Evolutionary conservation across 2,329 filamentous ascomycete species (phyloP).

Genomic region (Penicillium sp.): DNA sequence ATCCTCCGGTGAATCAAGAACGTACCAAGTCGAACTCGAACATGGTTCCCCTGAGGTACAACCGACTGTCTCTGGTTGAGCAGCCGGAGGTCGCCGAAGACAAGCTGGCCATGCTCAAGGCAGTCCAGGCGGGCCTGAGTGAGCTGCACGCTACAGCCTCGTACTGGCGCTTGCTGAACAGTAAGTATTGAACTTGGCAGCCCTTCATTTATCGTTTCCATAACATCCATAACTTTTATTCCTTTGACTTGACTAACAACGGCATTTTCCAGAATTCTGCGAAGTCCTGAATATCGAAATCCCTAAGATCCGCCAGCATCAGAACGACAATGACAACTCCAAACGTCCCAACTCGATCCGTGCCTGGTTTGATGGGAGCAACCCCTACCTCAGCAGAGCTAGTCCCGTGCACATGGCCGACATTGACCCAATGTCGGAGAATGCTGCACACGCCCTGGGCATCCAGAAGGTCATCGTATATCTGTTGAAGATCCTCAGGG

Average conservation of each 20-base stretch:
- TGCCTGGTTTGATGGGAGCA: conserved; percentile 2
- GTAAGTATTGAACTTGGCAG: conserved; percentile 2
- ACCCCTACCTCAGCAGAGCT: conserved; percentile 19
- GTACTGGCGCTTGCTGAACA: conserved; percentile 1
- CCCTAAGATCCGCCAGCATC: conserved; percentile 1
- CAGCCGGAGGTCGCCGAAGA: conserved; percentile 2
- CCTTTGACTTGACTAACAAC: not conserved
- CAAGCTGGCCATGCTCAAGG: conserved; percentile 19
- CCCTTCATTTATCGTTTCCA: not conserved
- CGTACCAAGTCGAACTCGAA: conserved; percentile 15
- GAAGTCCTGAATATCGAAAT: not conserved
- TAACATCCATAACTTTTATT: not conserved
- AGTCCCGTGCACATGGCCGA: conserved; percentile 26
- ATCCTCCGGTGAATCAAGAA: not conserved
- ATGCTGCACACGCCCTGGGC: conserved; percentile 21
- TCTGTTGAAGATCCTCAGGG: conserved; percentile 28
- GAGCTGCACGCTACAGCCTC: conserved; percentile 11
- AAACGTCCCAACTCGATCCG: not conserved
- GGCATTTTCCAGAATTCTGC: conserved; percentile 10
- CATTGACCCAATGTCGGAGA: conserved; percentile 4
- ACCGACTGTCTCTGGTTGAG: conserved; percentile 16
- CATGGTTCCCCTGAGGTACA: conserved; percentile 19
- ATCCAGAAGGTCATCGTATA: conserved; percentile 28
- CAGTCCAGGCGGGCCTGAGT: conserved; percentile 13
- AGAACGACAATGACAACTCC: not conserved